These are phyloP conservation scores for Stipa capillata DNA, from an alignment of 176 grass and related monocot species.

Conservation along the genomic window DNA sequence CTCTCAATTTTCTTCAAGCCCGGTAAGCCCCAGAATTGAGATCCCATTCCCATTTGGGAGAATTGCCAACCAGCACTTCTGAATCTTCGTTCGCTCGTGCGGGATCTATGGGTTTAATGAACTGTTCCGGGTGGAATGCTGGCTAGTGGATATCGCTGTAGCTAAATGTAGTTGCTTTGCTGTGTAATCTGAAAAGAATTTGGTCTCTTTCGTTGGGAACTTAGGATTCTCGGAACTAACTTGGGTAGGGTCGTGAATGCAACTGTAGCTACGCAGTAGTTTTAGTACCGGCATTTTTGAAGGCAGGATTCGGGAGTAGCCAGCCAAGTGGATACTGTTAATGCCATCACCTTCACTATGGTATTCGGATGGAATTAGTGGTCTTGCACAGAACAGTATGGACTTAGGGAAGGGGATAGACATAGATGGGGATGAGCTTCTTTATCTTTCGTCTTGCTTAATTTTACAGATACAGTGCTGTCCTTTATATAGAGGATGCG, in stretches of 20 bases:
- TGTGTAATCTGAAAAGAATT: neutral
- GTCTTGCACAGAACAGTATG: neutral
- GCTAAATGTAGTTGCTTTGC: neutral
- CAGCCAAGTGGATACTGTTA: neutral
- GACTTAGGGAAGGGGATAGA: neutral
- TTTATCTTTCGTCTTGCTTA: neutral
- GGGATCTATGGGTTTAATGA: conserved; percentile 16
- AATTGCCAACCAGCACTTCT: neutral
- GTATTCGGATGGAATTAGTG: neutral
- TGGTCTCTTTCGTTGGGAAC: neutral
- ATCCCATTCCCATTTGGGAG: conserved; percentile 26
- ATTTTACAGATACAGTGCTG: neutral
- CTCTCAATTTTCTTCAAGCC: conserved; percentile 99
- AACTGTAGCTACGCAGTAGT: neutral
- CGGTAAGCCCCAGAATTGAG: conserved; percentile 36
- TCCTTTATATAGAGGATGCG: neutral
- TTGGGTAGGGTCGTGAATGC: neutral
- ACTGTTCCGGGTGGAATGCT: neutral
- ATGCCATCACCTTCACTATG: neutral
- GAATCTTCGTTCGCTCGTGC: neutral
- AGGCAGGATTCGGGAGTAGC: neutral
- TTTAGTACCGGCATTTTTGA: neutral
- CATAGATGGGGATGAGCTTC: neutral
- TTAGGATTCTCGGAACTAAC: neutral
- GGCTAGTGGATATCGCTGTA: neutral